Evolutionary conservation across 176 grass and related monocot species (phyloP), one percentile per base, ranked within the genome.

Genomic region (Secale cereale): DNA sequence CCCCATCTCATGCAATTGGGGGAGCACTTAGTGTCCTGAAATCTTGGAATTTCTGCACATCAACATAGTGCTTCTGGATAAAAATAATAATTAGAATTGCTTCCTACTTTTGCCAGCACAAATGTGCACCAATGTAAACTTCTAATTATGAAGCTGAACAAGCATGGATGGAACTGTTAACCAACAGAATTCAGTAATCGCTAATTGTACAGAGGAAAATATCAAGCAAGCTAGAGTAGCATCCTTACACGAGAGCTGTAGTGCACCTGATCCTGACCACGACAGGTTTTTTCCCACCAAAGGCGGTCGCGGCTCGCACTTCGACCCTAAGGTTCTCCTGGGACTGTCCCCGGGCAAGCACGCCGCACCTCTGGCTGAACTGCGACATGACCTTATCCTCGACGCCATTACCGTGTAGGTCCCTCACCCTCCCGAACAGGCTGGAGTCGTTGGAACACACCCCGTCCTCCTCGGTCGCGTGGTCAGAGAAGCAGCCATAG

Each of bases 291-390:
- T 74, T 87, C 30, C 74, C 74, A 9, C 60, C 59, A 62, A 82
- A 65, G 3, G 69, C 40, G 40, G n/a, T 33, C 6, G 81, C 19
- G 7, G 76, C 59, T n/a, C 39, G 45, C 13, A 98, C 77, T 8
- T 92, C 85, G 87, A 98, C 91, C 10, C 78, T 60, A 57, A 98
- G 85, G 79, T 95, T 95, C 80, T 98, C 95, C 85, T 98, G 92
- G 22, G 91, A 93, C 7, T 81, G 73, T 0, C 92, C 92, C 20
- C 89, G 85, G 3, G 83, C 77, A 56, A 98, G 76, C 32, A 82
- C 82, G 1, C 84, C 56, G 40, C 65, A 46, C 82, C 73, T 83
- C 71, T 54, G 87, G 65, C 50, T 84, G 4, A 87, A 75, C 88
- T 84, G 82, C 79, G 93, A 94, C 35, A 59, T 81, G n/a, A 88